phyloP scores from a whole-genome alignment of 2,329 filamentous ascomycete genomes.

The Pseudodiploospora longispora region DNA sequence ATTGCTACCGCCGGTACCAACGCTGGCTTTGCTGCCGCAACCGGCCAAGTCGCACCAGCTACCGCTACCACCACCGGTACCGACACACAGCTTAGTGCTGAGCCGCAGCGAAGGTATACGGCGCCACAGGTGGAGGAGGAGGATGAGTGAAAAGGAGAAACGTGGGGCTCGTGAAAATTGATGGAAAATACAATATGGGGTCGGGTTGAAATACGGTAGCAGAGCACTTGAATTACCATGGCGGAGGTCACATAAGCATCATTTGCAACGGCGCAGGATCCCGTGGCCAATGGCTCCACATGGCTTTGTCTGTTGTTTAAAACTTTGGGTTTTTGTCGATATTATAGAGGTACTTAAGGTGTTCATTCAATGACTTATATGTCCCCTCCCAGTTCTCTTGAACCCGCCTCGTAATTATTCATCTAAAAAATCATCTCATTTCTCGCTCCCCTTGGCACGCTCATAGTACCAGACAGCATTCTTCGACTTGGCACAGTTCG shows the following conservation, averaged over 20 bases:
- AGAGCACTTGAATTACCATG: too few species aligned
- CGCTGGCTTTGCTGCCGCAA: conserved; percentile 41
- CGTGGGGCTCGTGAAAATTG: conserved; percentile 1
- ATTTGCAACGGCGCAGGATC: neutral
- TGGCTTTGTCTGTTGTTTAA: too few species aligned
- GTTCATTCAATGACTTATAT: too few species aligned
- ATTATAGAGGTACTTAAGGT: too few species aligned
- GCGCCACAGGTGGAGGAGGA: conserved; percentile 48
- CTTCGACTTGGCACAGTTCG: conserved; percentile 46
- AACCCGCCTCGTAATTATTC: too few species aligned
- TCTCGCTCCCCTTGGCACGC: conserved; percentile 29
- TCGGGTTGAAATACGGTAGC: neutral
- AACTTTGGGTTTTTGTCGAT: too few species aligned
- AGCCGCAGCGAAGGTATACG: conserved; percentile 34
- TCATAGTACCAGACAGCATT: conserved; percentile 48
- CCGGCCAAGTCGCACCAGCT: conserved; percentile 44
- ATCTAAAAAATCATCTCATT: neutral
- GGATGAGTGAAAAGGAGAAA: conserved; percentile 31
- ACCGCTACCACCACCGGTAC: conserved; percentile 50
- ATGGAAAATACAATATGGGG: neutral
- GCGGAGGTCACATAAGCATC: too few species aligned
- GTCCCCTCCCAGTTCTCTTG: too few species aligned
- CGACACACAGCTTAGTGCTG: conserved; percentile 43
- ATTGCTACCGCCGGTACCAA: conserved; percentile 27
- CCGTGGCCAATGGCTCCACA: too few species aligned